Conservation (phyloP, 805 yeast genomes). For the Scheffersomyces coipomensis region DNA sequence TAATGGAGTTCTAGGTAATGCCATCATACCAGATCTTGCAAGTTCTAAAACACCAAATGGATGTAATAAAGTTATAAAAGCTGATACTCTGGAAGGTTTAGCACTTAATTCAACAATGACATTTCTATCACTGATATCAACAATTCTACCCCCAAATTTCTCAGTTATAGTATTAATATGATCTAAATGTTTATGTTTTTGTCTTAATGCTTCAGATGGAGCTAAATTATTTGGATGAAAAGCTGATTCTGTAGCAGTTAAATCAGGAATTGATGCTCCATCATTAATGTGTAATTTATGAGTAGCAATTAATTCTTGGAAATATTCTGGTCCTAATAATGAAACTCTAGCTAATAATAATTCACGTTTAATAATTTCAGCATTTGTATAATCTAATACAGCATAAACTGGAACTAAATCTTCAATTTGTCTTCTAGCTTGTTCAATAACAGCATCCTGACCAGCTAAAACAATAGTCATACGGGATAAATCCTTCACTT, state of each 20-base stretch:
- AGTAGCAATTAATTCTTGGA: constrained; percentile 88
- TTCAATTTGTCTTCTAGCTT: constrained; percentile 96
- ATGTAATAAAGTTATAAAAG: constrained; percentile 83
- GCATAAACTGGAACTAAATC: constrained; percentile 98
- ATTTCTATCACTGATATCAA: constrained; percentile 89
- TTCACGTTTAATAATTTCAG: constrained; percentile 90
- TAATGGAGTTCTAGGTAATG: constrained; percentile 92
- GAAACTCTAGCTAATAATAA: constrained; percentile 89
- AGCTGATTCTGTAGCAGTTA: constrained; percentile 43
- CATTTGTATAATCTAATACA: constrained; percentile 87
- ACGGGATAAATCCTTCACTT: constrained; percentile 89
- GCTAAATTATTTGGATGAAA: constrained; percentile 89
- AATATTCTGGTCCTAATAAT: constrained; percentile 95
- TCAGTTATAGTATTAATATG: constrained; percentile 77
- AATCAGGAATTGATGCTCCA: constrained; percentile 41
- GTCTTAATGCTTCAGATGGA: constrained; percentile 89
- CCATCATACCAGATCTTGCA: constrained; percentile 98
- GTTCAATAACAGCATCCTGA: constrained; percentile 94
- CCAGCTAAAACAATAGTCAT: constrained; percentile 96
- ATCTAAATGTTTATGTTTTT: constrained; percentile 84
- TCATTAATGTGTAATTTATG: constrained; percentile 55
- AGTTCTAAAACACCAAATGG: constrained; percentile 97
- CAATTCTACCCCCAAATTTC: constrained; percentile 90
- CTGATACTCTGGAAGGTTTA: constrained; percentile 84
- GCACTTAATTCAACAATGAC: constrained; percentile 94